Evolutionary conservation across 2,329 filamentous ascomycete genomes (phyloP).

Genomic region (Arthroderma sp.): DNA sequence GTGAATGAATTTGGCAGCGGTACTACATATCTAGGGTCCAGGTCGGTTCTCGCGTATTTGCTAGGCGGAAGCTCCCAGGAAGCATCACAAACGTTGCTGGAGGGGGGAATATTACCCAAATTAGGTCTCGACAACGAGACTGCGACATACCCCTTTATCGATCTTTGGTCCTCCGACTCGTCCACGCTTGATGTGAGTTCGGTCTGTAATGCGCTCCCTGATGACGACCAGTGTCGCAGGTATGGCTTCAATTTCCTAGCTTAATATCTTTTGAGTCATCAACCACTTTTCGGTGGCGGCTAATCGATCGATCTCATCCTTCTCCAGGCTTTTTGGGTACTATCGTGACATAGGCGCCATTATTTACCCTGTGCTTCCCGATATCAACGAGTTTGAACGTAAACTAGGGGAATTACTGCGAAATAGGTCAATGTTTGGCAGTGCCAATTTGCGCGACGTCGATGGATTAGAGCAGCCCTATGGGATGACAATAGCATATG

Average conservation of each 20-base stretch:
- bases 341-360: conserved; percentile 25
- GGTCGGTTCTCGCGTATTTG: conserved; percentile 49
- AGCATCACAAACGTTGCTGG: conserved; percentile 39
- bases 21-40: conserved; percentile 48
- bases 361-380: conserved; percentile 48
- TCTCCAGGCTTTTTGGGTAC: conserved; percentile 8
- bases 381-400: conserved; percentile 41
- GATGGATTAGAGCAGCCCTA: conserved; percentile 44
- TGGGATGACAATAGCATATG: conserved; percentile 45
- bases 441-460: conserved; percentile 28
- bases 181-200: conserved; percentile 45
- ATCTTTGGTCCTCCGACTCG: conserved; percentile 50
- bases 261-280: neutral
- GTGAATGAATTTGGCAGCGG: conserved; percentile 47
- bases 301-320: neutral
- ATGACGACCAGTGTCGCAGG: conserved; percentile 44
- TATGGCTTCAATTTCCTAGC: conserved; percentile 14
- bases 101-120: conserved; percentile 49
- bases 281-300: neutral
- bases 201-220: conserved; percentile 45
- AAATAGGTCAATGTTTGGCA: conserved; percentile 34
- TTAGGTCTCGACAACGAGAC: conserved; percentile 52
- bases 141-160: conserved; percentile 52
- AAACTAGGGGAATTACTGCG: conserved; percentile 42
- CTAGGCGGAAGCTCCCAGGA: conserved; percentile 38